phyloP scores from a whole-genome alignment of 2,329 filamentous ascomycete genomes.

The Neofusicoccum laricinum region DNA sequence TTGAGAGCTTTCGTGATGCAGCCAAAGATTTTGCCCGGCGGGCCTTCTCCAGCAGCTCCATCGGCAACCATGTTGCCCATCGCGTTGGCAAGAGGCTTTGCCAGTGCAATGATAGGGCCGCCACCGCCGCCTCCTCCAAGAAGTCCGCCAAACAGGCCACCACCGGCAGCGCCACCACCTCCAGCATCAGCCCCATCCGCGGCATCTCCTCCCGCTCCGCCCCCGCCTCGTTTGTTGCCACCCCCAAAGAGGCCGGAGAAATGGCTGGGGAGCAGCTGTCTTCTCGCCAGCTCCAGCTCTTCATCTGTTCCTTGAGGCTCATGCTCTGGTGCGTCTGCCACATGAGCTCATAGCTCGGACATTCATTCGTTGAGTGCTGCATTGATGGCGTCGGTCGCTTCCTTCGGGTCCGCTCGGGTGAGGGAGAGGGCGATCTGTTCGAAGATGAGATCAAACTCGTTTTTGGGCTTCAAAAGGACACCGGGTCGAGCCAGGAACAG shows the following conservation, averaged over 20 bases:
- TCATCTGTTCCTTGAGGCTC: no score
- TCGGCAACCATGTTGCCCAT: background rate
- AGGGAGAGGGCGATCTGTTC: background rate
- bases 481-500: background rate
- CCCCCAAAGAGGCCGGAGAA: background rate
- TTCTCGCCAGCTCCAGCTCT: background rate
- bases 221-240: background rate
- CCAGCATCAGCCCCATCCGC: slow-evolving; percentile 47
- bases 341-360: background rate
- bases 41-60: background rate
- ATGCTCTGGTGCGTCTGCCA: background rate
- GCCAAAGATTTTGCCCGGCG: background rate
- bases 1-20: background rate
- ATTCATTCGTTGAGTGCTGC: background rate
- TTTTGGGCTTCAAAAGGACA: background rate
- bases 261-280: background rate
- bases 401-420: background rate
- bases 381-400: slow-evolving; percentile 1
- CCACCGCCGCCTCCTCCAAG: background rate
- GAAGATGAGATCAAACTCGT: background rate
- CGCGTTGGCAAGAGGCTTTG: background rate
- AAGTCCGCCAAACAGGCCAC: background rate
- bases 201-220: background rate
- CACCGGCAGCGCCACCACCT: slow-evolving; percentile 21
- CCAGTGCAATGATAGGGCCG: background rate